Conservation (phyloP, 2,329 filamentous ascomycete species). For the Metarhizium guizhouense region DNA sequence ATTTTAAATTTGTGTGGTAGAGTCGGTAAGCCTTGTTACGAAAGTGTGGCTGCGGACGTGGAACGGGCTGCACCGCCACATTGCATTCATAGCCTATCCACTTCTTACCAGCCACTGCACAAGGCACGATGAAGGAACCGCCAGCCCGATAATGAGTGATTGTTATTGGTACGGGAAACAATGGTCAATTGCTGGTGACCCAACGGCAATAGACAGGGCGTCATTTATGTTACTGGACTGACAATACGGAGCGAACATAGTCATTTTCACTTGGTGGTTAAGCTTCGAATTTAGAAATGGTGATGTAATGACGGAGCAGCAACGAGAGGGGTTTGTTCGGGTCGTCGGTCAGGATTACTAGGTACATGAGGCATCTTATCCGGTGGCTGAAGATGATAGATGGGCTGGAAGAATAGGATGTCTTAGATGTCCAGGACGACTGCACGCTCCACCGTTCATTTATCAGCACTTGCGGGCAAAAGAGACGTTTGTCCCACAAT, state of each 20-base stretch:
- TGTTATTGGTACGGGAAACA: not conserved
- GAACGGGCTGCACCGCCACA: conserved; percentile 1
- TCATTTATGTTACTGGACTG: no score
- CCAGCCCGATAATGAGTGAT: not conserved
- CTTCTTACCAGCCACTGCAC: no score
- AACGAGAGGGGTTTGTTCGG: no score
- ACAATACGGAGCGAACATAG: no score
- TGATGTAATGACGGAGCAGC: no score
- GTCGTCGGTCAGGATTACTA: no score
- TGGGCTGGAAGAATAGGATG: not conserved
- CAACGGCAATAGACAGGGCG: no score
- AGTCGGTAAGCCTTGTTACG: not conserved
- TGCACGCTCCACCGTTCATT: not conserved
- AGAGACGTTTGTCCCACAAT: not conserved
- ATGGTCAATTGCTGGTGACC: not conserved
- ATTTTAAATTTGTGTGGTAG: not conserved
- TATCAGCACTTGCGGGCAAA: not conserved
- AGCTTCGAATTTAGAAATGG: no score
- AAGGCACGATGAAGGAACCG: conserved; percentile 4
- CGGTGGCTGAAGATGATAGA: not conserved
- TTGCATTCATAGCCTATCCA: not conserved
- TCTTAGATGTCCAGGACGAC: not conserved
- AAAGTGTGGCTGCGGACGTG: conserved; percentile 3
- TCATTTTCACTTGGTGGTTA: no score
- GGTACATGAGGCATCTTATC: not conserved